Base-by-base conservation (phyloP, 2,329 filamentous ascomycete genomes). In the Scedosporium boydii region DNA sequence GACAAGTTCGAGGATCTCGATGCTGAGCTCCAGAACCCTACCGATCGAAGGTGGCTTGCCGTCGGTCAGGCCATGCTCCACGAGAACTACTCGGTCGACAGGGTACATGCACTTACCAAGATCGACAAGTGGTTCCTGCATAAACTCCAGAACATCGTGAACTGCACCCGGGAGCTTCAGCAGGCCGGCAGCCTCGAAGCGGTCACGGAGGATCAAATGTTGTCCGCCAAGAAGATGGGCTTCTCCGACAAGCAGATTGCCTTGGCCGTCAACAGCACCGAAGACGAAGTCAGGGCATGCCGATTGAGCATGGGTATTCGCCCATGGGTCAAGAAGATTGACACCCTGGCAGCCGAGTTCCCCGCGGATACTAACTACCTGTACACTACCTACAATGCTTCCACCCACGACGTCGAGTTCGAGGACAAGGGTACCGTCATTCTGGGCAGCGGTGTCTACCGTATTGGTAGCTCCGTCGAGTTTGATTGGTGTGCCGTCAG, bases 91-190 rank as follows among this genome's bases (percentile, higher is more conserved):
- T 86, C 90, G 1, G 92, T 97, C 57, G 93, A 99, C 67, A 87
- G 84, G 74, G 83, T 99, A 16, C 92, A 98, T 73, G 91, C 97
- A 6, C 80, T 99, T 69, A 96, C 90, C 78, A 97, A 96, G 83
- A 99, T 99, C 70, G 95, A 98, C 80, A 96, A 96, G 78, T 98
- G 95, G 95, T 99, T 99, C 83, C 79, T 99, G 69, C 86, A 97
- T 86, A 98, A 99, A 84, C 86, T 99, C 60, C 88, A 96, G 79
- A 98, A 98, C 80, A 90, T 99, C 70, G 95, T 96, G 60, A 86
- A 98, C 76, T 93, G 89, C 79, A 91, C 89, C 64, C 86, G 86
- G 67, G 90, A 96, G 74, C 86, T 99, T 65, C 86, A 96, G 78
- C 85, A 88, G 38, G 86, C 91, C 64, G 93, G 92, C 68, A 89